phyloP scores from a whole-genome alignment of 495 filamentous ascomycete species.

The Neurospora tetraspora region DNA sequence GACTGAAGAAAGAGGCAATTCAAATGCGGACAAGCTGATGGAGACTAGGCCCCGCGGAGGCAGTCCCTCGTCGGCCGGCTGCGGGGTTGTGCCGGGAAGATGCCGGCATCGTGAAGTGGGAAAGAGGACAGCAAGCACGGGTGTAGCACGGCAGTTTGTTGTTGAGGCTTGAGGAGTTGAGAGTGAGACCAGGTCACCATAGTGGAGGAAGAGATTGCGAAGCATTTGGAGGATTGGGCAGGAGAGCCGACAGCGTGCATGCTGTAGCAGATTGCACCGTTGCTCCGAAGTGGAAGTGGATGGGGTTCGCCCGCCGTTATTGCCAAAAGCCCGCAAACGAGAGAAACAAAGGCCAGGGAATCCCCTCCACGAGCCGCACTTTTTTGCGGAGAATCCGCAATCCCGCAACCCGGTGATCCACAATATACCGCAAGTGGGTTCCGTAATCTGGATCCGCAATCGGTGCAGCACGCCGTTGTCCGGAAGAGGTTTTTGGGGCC shows the following conservation, averaged over 20 bases:
- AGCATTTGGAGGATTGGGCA: neutral
- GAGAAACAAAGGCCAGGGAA: neutral
- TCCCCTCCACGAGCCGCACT: neutral
- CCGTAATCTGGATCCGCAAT: neutral
- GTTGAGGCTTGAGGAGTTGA: neutral
- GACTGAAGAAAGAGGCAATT: neutral
- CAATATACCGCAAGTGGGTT: constrained; percentile 1
- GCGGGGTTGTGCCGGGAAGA: neutral
- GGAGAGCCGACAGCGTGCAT: neutral
- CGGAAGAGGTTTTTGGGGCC: neutral
- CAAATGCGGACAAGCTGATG: neutral
- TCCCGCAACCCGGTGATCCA: neutral
- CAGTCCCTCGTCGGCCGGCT: neutral
- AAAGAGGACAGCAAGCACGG: neutral
- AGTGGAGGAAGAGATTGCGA: neutral
- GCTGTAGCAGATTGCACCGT: neutral
- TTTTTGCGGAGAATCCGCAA: neutral
- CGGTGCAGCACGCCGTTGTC: neutral
- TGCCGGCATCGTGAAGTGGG: neutral
- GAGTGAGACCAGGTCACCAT: neutral
- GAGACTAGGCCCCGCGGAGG: neutral
- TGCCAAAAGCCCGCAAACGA: neutral
- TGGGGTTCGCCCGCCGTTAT: neutral
- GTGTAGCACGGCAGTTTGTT: neutral
- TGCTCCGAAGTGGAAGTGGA: neutral